phyloP scores from a whole-genome alignment of 1,284 basidiomycete genomes.

The Sporisorium reilianum region DNA sequence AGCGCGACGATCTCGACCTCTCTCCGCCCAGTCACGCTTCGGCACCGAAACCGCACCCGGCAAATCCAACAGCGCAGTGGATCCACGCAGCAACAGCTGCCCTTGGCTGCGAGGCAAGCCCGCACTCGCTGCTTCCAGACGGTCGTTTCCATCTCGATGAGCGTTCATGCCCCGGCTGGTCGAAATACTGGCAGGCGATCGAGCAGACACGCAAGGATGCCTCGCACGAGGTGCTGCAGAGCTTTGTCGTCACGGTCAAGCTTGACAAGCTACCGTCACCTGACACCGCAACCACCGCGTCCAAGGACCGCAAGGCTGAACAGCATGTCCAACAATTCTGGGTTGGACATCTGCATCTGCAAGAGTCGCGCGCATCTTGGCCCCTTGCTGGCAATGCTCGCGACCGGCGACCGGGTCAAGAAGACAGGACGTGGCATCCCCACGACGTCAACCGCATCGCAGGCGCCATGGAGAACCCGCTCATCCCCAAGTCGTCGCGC shows the following conservation, averaged over 20 bases:
- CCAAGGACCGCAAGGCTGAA: background rate
- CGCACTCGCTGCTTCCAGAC: conserved; percentile 29
- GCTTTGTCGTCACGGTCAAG: conserved; percentile 40
- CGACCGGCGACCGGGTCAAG: conserved; percentile 22
- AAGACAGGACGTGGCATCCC: conserved; percentile 47
- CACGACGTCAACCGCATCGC: conserved; percentile 52
- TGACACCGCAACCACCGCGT: background rate
- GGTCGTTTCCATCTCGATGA: conserved; percentile 40
- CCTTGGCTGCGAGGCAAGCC: conserved; percentile 27
- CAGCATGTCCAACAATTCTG: conserved; percentile 42
- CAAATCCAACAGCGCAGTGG: background rate
- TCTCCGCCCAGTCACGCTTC: conserved; percentile 1
- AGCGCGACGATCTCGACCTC: conserved; percentile 38
- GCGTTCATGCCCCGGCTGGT: conserved; percentile 44
- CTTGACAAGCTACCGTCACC: conserved; percentile 13
- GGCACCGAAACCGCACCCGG: conserved; percentile 9
- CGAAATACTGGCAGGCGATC: conserved; percentile 29
- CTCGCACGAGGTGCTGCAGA: conserved; percentile 28
- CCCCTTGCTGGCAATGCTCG: conserved; percentile 53
- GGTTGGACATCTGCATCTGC: conserved; percentile 51
- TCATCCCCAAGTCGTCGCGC: conserved; percentile 40
- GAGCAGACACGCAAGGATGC: conserved; percentile 15
- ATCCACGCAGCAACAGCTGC: background rate
- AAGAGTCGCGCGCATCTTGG: conserved; percentile 49
- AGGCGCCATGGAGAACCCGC: conserved; percentile 57